Percentiles rank a stretch among this genome's conserved stretches.
Evolutionary conservation across 306 rosid genomes (phyloP).

Genomic region (Cucumis sativus): DNA sequence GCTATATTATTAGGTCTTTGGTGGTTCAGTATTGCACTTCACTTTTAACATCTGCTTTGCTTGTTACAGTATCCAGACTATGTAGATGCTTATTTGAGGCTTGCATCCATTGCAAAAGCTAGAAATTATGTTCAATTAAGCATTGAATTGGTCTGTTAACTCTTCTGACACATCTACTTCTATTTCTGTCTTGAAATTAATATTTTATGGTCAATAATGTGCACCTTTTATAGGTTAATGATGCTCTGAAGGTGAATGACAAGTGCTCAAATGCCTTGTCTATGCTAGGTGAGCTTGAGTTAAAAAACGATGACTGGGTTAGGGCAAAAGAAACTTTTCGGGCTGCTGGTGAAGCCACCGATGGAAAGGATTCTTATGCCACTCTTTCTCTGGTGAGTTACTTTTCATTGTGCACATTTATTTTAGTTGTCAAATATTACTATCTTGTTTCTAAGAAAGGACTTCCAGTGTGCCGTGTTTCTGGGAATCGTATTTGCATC

Average conservation of each 20-base stretch:
- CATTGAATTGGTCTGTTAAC: slow-evolving; percentile 75
- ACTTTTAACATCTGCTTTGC: background rate
- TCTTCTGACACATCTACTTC: slow-evolving; percentile 1
- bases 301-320: slow-evolving; percentile 97
- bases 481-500: background rate
- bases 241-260: slow-evolving; percentile 79
- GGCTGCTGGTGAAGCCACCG: slow-evolving; percentile 91
- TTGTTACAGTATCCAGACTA: slow-evolving; percentile 78
- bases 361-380: slow-evolving; percentile 88
- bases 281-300: slow-evolving; percentile 96
- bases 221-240: slow-evolving; percentile 56
- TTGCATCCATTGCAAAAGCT: slow-evolving; percentile 88
- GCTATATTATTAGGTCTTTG: background rate
- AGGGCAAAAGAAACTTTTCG: slow-evolving; percentile 97
- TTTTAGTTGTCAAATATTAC: slow-evolving; percentile 7
- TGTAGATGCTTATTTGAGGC: slow-evolving; percentile 81
- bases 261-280: slow-evolving; percentile 90
- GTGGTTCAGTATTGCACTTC: background rate
- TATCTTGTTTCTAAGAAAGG: background rate
- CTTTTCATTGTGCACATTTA: slow-evolving; percentile 12
- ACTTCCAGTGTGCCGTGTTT: background rate
- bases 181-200: slow-evolving; percentile 4
- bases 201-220: background rate
- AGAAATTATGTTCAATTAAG: slow-evolving; percentile 77
- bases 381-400: slow-evolving; percentile 74